Percentiles rank a stretch among this genome's conserved stretches.
These are phyloP conservation scores for Aspergillus luchuensis DNA, from an alignment of 2,329 filamentous ascomycete species.

Conservation along the genomic window DNA sequence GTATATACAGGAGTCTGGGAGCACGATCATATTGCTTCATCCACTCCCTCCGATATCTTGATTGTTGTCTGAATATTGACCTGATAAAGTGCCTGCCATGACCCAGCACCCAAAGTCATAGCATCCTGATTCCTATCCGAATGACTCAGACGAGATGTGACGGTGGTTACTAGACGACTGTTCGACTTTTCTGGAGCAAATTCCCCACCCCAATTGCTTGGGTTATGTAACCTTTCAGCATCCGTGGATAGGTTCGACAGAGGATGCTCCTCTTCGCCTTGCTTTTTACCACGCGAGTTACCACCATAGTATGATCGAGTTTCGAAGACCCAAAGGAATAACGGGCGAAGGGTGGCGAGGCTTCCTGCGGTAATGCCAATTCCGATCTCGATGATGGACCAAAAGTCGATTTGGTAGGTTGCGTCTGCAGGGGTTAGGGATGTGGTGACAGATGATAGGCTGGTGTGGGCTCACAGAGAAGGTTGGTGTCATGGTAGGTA, in stretches of 20 bases:
- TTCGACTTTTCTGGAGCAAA: background rate
- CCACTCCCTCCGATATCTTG: background rate
- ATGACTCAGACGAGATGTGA: background rate
- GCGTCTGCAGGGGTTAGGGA: conserved; percentile 36
- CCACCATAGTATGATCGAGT: background rate
- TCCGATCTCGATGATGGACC: conserved; percentile 36
- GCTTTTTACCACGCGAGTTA: background rate
- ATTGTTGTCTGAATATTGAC: conserved; percentile 11
- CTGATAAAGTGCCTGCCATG: background rate
- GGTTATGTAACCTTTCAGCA: background rate
- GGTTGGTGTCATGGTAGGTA: conserved; percentile 22
- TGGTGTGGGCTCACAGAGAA: conserved; percentile 35
- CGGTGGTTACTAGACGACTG: background rate
- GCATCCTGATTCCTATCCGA: background rate
- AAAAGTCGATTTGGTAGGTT: conserved; percentile 48
- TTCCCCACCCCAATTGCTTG: conserved; percentile 10
- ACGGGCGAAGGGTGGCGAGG: conserved; percentile 45
- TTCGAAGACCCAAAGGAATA: conserved; percentile 36
- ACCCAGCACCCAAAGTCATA: background rate
- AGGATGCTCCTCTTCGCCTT: background rate
- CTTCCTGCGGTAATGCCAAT: conserved; percentile 42
- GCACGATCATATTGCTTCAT: background rate
- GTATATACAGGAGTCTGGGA: background rate
- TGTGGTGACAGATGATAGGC: too few species aligned
- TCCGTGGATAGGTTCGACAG: conserved; percentile 2